Percentiles rank a stretch among this genome's conserved stretches.
Evolutionary conservation across 805 yeast genomes (phyloP).

Genomic region (Sungouiozyma intestinalis): DNA sequence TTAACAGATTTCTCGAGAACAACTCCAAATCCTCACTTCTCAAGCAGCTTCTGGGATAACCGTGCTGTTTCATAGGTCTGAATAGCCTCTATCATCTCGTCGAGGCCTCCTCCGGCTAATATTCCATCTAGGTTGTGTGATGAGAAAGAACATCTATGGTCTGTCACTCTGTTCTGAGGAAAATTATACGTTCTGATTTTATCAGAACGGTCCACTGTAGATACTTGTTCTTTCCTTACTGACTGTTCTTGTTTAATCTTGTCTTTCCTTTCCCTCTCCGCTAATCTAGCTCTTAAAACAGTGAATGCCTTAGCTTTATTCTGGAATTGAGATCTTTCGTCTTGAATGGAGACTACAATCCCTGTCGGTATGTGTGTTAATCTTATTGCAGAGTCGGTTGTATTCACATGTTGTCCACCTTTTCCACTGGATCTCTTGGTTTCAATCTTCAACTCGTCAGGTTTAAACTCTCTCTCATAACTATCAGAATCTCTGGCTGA

Average conservation of each 20-base stretch:
- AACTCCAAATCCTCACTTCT: slow-evolving; percentile 3
- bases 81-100: slow-evolving; percentile 45
- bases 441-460: slow-evolving; percentile 84
- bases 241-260: slow-evolving; percentile 54
- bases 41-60: slow-evolving; percentile 32
- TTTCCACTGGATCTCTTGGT: slow-evolving; percentile 97
- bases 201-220: slow-evolving; percentile 83
- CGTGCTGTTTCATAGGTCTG: slow-evolving; percentile 37
- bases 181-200: slow-evolving; percentile 89
- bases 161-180: slow-evolving; percentile 88
- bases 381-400: slow-evolving; percentile 94
- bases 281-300: slow-evolving; percentile 71
- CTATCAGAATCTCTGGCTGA: slow-evolving; percentile 37
- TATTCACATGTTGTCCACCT: slow-evolving; percentile 97
- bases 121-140: slow-evolving; percentile 65
- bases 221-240: slow-evolving; percentile 71
- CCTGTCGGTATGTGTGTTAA: slow-evolving; percentile 89
- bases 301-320: slow-evolving; percentile 89
- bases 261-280: slow-evolving; percentile 63
- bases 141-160: slow-evolving; percentile 79
- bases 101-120: slow-evolving; percentile 49
- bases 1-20: too few relatives aligned
- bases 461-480: slow-evolving; percentile 61
- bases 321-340: slow-evolving; percentile 87
- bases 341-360: slow-evolving; percentile 80